These are phyloP conservation scores for Pluteus cervinus DNA, from an alignment of 768 basidiomycete genomes.

Conservation along the genomic window DNA sequence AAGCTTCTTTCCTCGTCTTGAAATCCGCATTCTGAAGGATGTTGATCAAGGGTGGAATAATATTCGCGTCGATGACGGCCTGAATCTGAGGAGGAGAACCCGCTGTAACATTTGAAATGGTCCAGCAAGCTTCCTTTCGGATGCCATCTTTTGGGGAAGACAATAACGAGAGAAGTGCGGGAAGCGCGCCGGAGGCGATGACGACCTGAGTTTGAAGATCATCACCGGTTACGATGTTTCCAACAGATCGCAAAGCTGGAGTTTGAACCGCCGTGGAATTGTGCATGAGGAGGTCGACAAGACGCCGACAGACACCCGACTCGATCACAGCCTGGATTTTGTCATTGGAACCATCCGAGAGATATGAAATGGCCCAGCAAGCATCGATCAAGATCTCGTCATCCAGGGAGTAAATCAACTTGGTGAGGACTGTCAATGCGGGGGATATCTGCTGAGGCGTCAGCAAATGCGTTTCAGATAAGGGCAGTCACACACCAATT, in stretches of 20 bases:
- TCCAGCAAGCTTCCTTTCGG: slow-evolving; percentile 99
- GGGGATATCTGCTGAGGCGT: slow-evolving; percentile 78
- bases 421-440: slow-evolving; percentile 92
- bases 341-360: slow-evolving; percentile 98
- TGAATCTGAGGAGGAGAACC: slow-evolving; percentile 97
- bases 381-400: slow-evolving; percentile 99
- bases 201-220: slow-evolving; percentile 99
- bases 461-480: slow-evolving; percentile 8
- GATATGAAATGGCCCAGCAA: slow-evolving; percentile 99
- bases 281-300: slow-evolving; percentile 96
- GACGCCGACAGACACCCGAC: slow-evolving; percentile 93
- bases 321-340: slow-evolving; percentile 99
- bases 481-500: slow-evolving; percentile 54
- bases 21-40: slow-evolving; percentile 97
- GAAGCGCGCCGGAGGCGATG: slow-evolving; percentile 95
- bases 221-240: slow-evolving; percentile 99
- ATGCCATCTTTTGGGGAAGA: slow-evolving; percentile 98
- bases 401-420: slow-evolving; percentile 97
- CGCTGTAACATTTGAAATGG: slow-evolving; percentile 97
- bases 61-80: slow-evolving; percentile 95
- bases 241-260: slow-evolving; percentile 95
- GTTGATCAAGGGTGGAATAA: slow-evolving; percentile 97
- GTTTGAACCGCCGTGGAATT: slow-evolving; percentile 95
- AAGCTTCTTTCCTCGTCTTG: slow-evolving; percentile 99
- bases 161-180: slow-evolving; percentile 87